These are phyloP conservation scores for Colletotrichum sp. DNA, from an alignment of 2,329 filamentous ascomycete genomes.

Conservation along the genomic window DNA sequence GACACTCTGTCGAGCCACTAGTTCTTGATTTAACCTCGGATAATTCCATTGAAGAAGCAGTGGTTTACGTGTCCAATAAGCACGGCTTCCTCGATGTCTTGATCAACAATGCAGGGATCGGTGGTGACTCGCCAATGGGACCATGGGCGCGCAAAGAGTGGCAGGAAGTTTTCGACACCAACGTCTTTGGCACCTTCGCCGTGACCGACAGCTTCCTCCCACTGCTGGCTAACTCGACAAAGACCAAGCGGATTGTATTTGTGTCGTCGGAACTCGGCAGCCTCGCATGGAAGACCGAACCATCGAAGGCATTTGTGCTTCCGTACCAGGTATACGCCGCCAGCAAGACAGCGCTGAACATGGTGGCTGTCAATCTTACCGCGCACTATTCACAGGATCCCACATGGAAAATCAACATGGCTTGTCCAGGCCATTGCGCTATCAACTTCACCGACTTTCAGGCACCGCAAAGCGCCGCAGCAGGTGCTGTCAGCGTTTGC, in stretches of 20 bases:
- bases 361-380: neutral
- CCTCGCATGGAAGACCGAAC: neutral
- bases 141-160: neutral
- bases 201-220: neutral
- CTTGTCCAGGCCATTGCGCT: neutral
- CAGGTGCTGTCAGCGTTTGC: neutral
- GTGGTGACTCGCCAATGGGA: neutral
- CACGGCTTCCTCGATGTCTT: neutral
- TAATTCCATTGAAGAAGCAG: neutral
- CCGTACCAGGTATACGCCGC: neutral
- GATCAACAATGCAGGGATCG: neutral
- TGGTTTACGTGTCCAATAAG: neutral
- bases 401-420: neutral
- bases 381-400: neutral
- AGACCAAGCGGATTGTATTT: neutral
- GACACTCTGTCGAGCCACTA: neutral
- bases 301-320: neutral
- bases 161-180: neutral
- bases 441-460: neutral
- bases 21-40: neutral
- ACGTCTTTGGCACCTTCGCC: neutral
- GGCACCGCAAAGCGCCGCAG: neutral
- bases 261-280: neutral
- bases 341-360: neutral
- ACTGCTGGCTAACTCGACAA: neutral